phyloP scores from a whole-genome alignment of 768 basidiomycete genomes.

The Panaeolus papilionaceus region DNA sequence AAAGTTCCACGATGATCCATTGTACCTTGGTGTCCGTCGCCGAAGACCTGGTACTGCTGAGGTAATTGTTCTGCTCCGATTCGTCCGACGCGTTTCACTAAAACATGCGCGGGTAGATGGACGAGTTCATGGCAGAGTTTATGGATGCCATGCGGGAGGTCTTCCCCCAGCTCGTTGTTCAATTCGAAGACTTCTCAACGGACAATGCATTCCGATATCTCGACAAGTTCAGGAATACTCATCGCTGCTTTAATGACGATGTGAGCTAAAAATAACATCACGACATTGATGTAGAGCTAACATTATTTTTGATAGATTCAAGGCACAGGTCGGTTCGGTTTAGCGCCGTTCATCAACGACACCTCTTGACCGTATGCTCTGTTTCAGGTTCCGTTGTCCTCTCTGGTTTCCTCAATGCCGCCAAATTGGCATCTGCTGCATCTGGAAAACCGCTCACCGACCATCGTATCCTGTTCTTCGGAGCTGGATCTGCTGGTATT shows the following conservation, averaged over 20 bases:
- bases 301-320: slow-evolving; percentile 51
- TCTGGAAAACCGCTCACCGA: slow-evolving; percentile 64
- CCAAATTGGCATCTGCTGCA: slow-evolving; percentile 60
- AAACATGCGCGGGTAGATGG: slow-evolving; percentile 50
- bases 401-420: slow-evolving; percentile 78
- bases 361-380: not conserved
- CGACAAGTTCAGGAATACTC: slow-evolving; percentile 60
- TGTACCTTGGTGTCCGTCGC: slow-evolving; percentile 75
- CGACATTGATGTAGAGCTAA: not conserved
- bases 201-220: slow-evolving; percentile 82
- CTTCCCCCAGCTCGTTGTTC: slow-evolving; percentile 73
- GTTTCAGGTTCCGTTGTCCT: slow-evolving; percentile 69
- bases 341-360: slow-evolving; percentile 2
- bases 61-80: slow-evolving; percentile 33
- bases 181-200: slow-evolving; percentile 81
- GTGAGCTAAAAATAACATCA: slow-evolving; percentile 42
- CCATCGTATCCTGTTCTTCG: slow-evolving; percentile 87
- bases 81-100: slow-evolving; percentile 10
- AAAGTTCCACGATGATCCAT: slow-evolving; percentile 68
- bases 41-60: slow-evolving; percentile 52
- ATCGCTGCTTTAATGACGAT: slow-evolving; percentile 77
- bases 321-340: slow-evolving; percentile 55
- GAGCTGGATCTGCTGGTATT: slow-evolving; percentile 90
- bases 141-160: slow-evolving; percentile 70
- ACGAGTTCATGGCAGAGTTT: slow-evolving; percentile 79